Conservation (phyloP, 164 flowering plant species). For the Litsea cubeba region DNA sequence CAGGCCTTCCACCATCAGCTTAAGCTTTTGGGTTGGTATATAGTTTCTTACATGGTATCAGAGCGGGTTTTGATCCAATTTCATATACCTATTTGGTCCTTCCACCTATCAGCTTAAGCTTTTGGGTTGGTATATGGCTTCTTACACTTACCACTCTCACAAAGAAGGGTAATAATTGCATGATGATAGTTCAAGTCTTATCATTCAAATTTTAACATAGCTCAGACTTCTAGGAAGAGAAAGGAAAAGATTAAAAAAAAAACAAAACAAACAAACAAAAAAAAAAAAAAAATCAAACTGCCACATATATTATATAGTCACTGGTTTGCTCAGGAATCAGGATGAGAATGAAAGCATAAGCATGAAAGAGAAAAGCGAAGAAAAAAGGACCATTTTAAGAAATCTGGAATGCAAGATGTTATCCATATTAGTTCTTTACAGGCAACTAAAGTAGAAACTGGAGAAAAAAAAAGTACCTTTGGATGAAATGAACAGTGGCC, state of each 20-base stretch:
- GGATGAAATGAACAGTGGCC: constrained; percentile 66
- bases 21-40: too few species aligned
- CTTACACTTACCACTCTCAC: too few species aligned
- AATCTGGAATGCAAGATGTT: not conserved
- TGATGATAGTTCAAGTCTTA: not conserved
- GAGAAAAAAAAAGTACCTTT: constrained; percentile 39
- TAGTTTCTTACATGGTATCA: too few species aligned
- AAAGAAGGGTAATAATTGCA: not conserved
- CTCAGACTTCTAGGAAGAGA: too few species aligned
- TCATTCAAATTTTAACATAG: not conserved
- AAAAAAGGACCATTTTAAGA: not conserved
- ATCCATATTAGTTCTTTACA: not conserved
- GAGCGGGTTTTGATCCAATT: too few species aligned
- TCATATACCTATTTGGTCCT: too few species aligned
- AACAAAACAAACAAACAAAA: too few species aligned
- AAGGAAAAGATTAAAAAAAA: not conserved
- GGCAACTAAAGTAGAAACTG: not conserved
- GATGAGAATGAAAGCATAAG: too few species aligned
- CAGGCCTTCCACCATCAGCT: too few species aligned
- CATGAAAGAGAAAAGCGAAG: not conserved
- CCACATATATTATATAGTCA: not conserved
- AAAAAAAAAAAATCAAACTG: not conserved
- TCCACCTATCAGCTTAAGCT: too few species aligned
- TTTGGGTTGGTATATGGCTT: too few species aligned
- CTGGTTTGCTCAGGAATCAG: too few species aligned